phyloP scores from a whole-genome alignment of 1,284 basidiomycete genomes.

The Ganoderma lingzhi region DNA sequence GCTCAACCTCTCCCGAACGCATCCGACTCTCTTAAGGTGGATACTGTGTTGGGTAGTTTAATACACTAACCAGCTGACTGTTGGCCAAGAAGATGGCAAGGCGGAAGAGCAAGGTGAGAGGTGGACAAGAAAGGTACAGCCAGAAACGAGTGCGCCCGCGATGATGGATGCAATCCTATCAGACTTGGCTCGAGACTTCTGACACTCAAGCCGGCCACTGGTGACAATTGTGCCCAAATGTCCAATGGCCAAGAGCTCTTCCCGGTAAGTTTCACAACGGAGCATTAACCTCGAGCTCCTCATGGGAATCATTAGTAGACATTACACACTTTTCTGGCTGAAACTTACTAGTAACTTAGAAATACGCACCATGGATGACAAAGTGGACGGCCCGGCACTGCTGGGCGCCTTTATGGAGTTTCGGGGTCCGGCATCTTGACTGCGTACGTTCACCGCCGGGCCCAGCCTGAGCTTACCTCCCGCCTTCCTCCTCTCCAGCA shows the following conservation, averaged over 20 bases:
- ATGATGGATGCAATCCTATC: slow-evolving; percentile 2
- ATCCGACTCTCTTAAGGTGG: background rate
- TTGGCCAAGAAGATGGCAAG: background rate
- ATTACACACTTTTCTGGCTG: background rate
- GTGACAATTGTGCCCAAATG: background rate
- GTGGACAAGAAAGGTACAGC: slow-evolving; percentile 1
- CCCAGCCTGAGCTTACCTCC: background rate
- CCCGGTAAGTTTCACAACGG: background rate
- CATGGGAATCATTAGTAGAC: background rate
- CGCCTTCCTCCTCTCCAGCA: slow-evolving; percentile 19
- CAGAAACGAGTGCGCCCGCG: slow-evolving; percentile 3
- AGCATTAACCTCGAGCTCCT: background rate
- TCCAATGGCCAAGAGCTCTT: background rate
- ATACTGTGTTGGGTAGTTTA: background rate
- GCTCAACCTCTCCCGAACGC: background rate
- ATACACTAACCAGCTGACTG: background rate
- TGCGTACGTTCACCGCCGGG: background rate
- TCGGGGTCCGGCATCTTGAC: slow-evolving; percentile 23
- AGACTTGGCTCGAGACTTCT: slow-evolving; percentile 9
- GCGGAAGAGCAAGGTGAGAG: background rate
- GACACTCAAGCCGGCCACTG: background rate
- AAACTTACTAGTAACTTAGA: too few species aligned
- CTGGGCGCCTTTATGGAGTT: slow-evolving; percentile 4
- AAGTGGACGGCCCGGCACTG: background rate
- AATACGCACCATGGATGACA: background rate